Percentiles rank a stretch among this genome's conserved stretches.
Conservation (phyloP, 2,329 filamentous ascomycete species). For the Neofusicoccum umdonicola region DNA sequence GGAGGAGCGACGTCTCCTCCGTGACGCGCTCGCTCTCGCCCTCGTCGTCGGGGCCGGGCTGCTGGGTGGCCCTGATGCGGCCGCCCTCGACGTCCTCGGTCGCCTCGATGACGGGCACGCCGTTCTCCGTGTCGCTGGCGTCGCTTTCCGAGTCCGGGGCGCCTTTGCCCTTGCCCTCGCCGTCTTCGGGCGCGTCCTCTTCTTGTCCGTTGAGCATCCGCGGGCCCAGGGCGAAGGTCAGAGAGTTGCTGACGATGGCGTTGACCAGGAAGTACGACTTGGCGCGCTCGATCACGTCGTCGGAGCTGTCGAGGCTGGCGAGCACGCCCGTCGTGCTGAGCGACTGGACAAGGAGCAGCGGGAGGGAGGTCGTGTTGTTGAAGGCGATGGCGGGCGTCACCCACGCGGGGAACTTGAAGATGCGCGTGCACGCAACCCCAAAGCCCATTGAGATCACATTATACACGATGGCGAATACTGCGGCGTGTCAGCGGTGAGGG, state of each 20-base stretch:
- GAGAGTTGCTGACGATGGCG: slow-evolving; percentile 60
- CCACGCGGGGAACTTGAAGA: slow-evolving; percentile 53
- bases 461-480: slow-evolving; percentile 53
- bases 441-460: slow-evolving; percentile 50
- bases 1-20: slow-evolving; percentile 54
- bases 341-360: slow-evolving; percentile 52
- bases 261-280: slow-evolving; percentile 67
- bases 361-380: slow-evolving; percentile 58
- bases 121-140: background rate
- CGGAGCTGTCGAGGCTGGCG: slow-evolving; percentile 41
- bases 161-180: slow-evolving; percentile 27
- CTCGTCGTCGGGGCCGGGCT: slow-evolving; percentile 24
- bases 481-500: background rate
- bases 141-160: slow-evolving; percentile 14
- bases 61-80: slow-evolving; percentile 19
- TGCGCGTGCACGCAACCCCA: slow-evolving; percentile 42
- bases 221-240: slow-evolving; percentile 65
- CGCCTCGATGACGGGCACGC: background rate
- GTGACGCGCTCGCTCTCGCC: slow-evolving; percentile 29
- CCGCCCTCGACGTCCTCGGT: slow-evolving; percentile 21
- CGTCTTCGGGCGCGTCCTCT: slow-evolving; percentile 36
- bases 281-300: slow-evolving; percentile 55
- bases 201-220: slow-evolving; percentile 52
- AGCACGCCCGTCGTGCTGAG: slow-evolving; percentile 58
- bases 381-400: slow-evolving; percentile 54